Percentiles rank a stretch among this genome's conserved stretches.
Evolutionary conservation across 225 moss, liverwort and hornwort species (phyloP).

Genomic region (Sphagnum tenellum): DNA sequence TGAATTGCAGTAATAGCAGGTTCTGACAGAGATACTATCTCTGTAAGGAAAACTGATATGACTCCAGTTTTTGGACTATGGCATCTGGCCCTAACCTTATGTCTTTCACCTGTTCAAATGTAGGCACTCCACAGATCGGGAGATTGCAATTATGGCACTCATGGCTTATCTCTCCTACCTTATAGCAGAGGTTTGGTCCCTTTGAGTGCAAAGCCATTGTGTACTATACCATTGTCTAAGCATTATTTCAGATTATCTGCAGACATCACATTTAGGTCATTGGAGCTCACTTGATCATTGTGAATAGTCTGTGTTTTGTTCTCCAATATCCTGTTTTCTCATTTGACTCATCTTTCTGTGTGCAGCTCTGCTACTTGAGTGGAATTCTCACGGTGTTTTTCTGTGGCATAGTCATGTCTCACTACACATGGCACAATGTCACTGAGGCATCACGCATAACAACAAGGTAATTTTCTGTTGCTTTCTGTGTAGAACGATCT

Average conservation of each 20-base stretch:
- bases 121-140: conserved; percentile 88
- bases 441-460: conserved; percentile 68
- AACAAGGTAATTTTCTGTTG: conserved; percentile 36
- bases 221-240: not conserved
- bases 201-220: not conserved
- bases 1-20: not conserved
- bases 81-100: too few species aligned
- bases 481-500: not conserved
- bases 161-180: conserved; percentile 90
- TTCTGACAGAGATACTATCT: too few species aligned
- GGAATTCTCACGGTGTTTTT: conserved; percentile 94
- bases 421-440: conserved; percentile 96
- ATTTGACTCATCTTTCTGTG: not conserved
- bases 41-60: too few species aligned
- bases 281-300: too few species aligned
- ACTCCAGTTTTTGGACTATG: too few species aligned
- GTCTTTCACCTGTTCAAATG: not conserved
- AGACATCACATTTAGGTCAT: too few species aligned
- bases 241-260: too few species aligned
- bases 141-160: conserved; percentile 84
- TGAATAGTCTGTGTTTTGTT: too few species aligned
- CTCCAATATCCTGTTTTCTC: too few species aligned
- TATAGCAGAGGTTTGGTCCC: conserved; percentile 52
- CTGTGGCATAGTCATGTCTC: conserved; percentile 97
- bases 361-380: conserved; percentile 68